Base-by-base conservation (phyloP, 2,329 filamentous ascomycete genomes). In the Diaporthe capsici region DNA sequence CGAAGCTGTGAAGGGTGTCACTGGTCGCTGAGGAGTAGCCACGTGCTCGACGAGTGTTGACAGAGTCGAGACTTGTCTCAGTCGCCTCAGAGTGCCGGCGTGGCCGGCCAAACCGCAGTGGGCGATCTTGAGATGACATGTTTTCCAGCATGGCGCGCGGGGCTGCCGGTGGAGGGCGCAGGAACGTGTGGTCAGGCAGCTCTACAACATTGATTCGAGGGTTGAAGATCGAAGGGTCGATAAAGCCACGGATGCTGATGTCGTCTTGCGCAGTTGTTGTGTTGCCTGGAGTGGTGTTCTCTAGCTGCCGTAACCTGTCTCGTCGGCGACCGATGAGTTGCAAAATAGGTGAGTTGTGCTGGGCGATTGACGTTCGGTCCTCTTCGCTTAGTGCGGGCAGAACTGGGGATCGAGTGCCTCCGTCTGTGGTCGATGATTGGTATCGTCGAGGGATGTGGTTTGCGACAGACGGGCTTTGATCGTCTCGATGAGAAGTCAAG, bases 141-240 rank as follows among this genome's bases (percentile, higher is more conserved):
- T 61, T 22, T 28, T 74, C 37, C 51, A 61, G 63, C 73, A 75
- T 75, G 22, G 73, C 73, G 10, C 73, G 73, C 22, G 73, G 73
- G 20, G 73, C 73, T 12, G 44, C 22, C n/a, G 72, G 63, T 5
- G 72, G 60, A 12, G 71, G 28, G 31, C 57, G 47, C 3, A 28
- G 25, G 37, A 73, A 65, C 25, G 65, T 55, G 22, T 51, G 58
- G 13, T 73, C 58, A 31, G 71, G 58, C 13, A 73, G 25, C 37
- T 65, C 47, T 15, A 73, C 71, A 34, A 65, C 37, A 22, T 65
- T 44, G 37, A 73, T 55, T 22, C 49, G 60, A 12, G 71, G 71
- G 9, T 67, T 73, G 37, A 60, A 65, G 12, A 73, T 44, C 25
- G 71, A 65, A 8, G 58, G 37, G 47, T 73, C 71, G 15, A 73